These are phyloP conservation scores for Pseudofabraea citricarpa DNA, from an alignment of 2,329 filamentous ascomycete species.

Conservation along the genomic window DNA sequence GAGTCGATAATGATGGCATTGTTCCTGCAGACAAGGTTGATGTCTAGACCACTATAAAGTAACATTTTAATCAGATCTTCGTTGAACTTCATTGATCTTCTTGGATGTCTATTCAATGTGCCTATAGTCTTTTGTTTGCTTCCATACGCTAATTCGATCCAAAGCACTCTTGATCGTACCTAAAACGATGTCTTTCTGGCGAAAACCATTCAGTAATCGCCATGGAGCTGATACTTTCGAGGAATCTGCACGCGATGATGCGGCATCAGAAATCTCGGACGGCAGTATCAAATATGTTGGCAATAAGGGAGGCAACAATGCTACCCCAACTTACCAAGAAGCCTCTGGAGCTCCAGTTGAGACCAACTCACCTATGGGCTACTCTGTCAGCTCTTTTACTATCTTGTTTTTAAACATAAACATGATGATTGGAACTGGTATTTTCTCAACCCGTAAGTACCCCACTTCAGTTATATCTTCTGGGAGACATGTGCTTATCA, in stretches of 20 bases:
- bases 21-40: not conserved
- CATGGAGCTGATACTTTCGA: not conserved
- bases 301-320: constrained; percentile 38
- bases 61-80: not conserved
- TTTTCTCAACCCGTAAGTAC: constrained; percentile 58
- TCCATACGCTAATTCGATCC: not conserved
- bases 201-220: not conserved
- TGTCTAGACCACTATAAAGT: not conserved
- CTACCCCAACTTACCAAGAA: constrained; percentile 46
- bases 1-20: not conserved
- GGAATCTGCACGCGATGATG: not conserved
- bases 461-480: not conserved
- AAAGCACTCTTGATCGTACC: not conserved
- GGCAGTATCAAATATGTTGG: constrained; percentile 5
- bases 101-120: no score
- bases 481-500: constrained; percentile 43
- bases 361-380: constrained; percentile 49
- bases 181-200: not conserved
- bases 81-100: not conserved
- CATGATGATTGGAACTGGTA: constrained; percentile 56
- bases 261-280: not conserved
- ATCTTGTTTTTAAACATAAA: constrained; percentile 55
- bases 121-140: not conserved
- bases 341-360: constrained; percentile 56
- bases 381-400: constrained; percentile 47